Base-by-base conservation (phyloP, 2,329 filamentous ascomycete species). In the Bipolaris victoriae region DNA sequence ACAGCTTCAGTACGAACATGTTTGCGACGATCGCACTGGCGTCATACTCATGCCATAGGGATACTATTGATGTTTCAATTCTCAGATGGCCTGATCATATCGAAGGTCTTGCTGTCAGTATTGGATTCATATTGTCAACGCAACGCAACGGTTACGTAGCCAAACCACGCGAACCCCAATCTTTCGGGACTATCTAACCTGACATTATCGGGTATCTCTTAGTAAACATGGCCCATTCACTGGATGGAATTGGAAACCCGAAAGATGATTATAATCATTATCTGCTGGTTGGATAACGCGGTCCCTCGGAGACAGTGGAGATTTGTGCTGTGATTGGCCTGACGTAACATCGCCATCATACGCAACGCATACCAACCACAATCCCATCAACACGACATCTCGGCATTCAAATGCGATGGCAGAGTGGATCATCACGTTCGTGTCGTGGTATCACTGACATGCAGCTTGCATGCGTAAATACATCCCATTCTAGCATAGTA, bases 311-410 rank as follows among this genome's bases (percentile, higher is more conserved):
- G 43, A 4, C 11, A 2, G 3, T 33, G 15, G 26, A 2, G 2
- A 20, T 16, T 13, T 46, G 26, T 20, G 26, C 11, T 46, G 16
- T 33, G 43, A 35, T 46, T 35, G 43, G 43, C n/a, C 16, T 46
- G 43, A 46, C 43, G 43, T 46, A 46, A 33, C 26, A 33, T 15
- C 7, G 7, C 26, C 43, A 46, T 46, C 43, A 46, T 46, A 26
- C 5, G 15, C 26, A 20, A 20, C 16, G 43, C 43, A 46, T 33
- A 6, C 22, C 31, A 18, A 33, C 43, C n/a, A 33, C 9, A 7
- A 33, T 15, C 29, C 16, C n/a, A 46, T 20, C 26, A n/a, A 33
- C 43, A 33, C 4, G n/a, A 7, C 43, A 20, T 10, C 10, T 18
- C 16, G 26, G 29, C 16, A 5, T 7, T 46, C 29, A 3, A 46